Conservation (phyloP, 495 filamentous ascomycete species). For the Penicillium ochrochloron region DNA sequence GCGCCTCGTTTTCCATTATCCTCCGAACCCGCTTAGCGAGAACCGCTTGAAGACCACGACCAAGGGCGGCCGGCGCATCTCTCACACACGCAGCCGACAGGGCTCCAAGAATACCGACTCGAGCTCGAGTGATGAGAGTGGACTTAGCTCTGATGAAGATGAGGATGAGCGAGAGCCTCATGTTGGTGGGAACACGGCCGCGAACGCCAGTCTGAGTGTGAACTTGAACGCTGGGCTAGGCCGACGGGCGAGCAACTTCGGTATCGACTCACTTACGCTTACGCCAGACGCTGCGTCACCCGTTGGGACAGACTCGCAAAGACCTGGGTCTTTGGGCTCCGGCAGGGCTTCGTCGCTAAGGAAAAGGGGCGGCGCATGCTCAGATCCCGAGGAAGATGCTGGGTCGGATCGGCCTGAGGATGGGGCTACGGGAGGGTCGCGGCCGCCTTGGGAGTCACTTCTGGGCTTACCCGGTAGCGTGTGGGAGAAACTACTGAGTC, state of each 20-base stretch:
- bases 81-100: slow-evolving; percentile 37
- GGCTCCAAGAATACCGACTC: slow-evolving; percentile 45
- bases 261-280: slow-evolving; percentile 42
- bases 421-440: slow-evolving; percentile 46
- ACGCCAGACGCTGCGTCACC: slow-evolving; percentile 34
- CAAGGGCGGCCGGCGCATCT: slow-evolving; percentile 41
- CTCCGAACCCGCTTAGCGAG: slow-evolving; percentile 61
- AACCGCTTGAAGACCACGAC: slow-evolving; percentile 41
- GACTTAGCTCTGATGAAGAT: slow-evolving; percentile 54
- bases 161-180: slow-evolving; percentile 46
- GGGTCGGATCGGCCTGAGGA: slow-evolving; percentile 59
- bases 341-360: slow-evolving; percentile 43
- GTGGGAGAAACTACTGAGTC: slow-evolving; percentile 83
- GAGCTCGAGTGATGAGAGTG: slow-evolving; percentile 53
- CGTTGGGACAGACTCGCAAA: slow-evolving; percentile 37
- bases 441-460: slow-evolving; percentile 76
- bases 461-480: slow-evolving; percentile 76
- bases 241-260: slow-evolving; percentile 46
- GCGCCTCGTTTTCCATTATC: slow-evolving; percentile 90
- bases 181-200: slow-evolving; percentile 23
- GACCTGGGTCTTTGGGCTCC: slow-evolving; percentile 49
- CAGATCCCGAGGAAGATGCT: slow-evolving; percentile 50
- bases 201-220: slow-evolving; percentile 29
- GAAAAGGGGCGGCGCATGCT: slow-evolving; percentile 40
- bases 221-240: slow-evolving; percentile 30